These are phyloP conservation scores for Glycine soja DNA, from an alignment of 306 rosid species.

Conservation along the genomic window DNA sequence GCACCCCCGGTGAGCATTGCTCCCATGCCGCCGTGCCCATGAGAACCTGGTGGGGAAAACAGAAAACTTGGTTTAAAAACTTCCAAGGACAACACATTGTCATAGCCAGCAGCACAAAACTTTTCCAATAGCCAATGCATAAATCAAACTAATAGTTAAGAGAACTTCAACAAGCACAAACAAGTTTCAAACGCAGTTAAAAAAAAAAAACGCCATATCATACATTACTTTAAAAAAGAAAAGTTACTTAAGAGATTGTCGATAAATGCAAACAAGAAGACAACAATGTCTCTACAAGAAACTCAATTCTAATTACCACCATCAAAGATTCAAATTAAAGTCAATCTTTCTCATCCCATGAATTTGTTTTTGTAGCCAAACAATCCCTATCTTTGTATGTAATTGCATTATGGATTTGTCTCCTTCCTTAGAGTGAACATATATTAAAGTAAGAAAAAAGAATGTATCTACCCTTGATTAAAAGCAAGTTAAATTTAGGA, in stretches of 20 bases:
- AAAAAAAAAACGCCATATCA: neutral
- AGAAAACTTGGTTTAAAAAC: conserved; percentile 3
- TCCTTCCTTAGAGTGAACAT: neutral
- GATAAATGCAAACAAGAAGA: conserved; percentile 10
- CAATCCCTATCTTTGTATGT: neutral
- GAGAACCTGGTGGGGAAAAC: conserved; percentile 46
- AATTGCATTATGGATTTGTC: neutral
- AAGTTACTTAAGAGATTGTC: neutral
- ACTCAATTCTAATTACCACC: neutral
- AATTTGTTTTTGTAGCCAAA: neutral
- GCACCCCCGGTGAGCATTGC: conserved; percentile 83
- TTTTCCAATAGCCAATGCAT: conserved; percentile 18
- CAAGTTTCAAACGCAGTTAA: conserved; percentile 6
- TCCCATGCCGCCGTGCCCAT: conserved; percentile 66
- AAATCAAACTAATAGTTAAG: neutral
- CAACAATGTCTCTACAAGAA: neutral
- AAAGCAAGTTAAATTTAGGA: neutral
- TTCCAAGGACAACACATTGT: neutral
- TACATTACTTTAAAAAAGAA: neutral
- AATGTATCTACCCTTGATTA: neutral
- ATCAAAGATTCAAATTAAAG: neutral
- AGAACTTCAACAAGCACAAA: conserved; percentile 2
- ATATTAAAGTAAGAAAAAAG: neutral
- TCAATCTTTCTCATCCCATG: neutral
- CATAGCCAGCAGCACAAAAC: neutral